Conservation (phyloP, 176 grass and related monocot species). For the Olyra latifolia region DNA sequence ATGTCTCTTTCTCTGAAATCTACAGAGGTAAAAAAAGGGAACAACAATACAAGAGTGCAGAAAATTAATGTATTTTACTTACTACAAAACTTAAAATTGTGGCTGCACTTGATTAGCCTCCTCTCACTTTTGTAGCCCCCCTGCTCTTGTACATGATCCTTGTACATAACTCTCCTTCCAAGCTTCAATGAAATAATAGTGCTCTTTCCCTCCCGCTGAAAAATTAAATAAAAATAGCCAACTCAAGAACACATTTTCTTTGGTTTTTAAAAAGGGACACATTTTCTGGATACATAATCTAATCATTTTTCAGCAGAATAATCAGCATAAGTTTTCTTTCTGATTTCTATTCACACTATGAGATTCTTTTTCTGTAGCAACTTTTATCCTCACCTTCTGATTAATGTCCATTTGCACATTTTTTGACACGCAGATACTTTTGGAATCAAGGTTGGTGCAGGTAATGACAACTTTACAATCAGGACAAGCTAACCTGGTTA, state of each 20-base stretch:
- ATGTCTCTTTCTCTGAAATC: not conserved
- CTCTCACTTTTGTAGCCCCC: no score
- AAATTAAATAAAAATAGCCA: no score
- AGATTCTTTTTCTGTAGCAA: not conserved
- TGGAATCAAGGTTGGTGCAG: not conserved
- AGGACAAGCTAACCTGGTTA: not conserved
- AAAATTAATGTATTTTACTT: not conserved
- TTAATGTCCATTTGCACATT: not conserved
- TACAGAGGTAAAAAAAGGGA: not conserved
- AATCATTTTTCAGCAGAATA: not conserved
- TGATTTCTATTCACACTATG: not conserved
- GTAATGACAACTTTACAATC: slow-evolving; percentile 20
- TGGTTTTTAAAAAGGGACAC: not conserved
- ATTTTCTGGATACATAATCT: not conserved
- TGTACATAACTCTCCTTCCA: no score
- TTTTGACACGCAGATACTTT: not conserved
- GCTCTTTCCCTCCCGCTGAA: no score
- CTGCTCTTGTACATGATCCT: no score
- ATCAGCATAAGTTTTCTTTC: not conserved
- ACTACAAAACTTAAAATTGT: not conserved
- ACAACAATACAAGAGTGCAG: not conserved
- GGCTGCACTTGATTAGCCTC: no score
- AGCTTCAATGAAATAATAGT: no score
- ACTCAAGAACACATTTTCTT: not conserved
- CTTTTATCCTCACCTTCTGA: not conserved